Evolutionary conservation across 768 basidiomycete species (phyloP), one percentile per base, ranked within the genome.

Genomic region (Fomitopsis pulvina): DNA sequence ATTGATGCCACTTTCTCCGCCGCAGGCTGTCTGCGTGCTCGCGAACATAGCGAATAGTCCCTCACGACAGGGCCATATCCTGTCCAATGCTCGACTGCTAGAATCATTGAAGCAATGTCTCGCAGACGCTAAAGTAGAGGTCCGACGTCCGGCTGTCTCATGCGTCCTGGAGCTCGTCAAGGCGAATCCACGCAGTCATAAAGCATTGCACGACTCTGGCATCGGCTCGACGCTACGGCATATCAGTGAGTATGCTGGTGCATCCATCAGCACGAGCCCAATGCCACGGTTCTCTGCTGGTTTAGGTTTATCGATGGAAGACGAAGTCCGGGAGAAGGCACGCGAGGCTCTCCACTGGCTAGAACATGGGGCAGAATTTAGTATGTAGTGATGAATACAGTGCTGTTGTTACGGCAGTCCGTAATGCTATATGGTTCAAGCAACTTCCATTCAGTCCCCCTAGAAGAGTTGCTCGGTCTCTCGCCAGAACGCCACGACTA

Each of bases 41-140:
- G 82, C 82, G 0, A 89, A 90, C 62, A 69, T 91, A 12, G 73
- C 80, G 29, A 87, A 88, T 60, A 81, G 81, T 30, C 63, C 68
- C 2, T 61, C 71, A 0, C 62, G 67, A 14, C 83, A 82, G 49
- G 68, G 69, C 34, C 63, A 69, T 21, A 76, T 90, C 28, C 67
- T 82, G n/a, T 58, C 67, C 0, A 72, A 80, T 50, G 67, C 76
- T 0, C 66, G 68, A 4, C 68, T 89, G 5, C 74, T 89, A 3
- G 60, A 62, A 10, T 71, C 77, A 1, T 66, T 90, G 0, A 77
- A 77, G n/a, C 55, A 61, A 5, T 79, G 79, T 38, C 74, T 89
- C n/a, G 74, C 78, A 0, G 79, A 85, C 32, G 70, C 75, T 0
- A 78, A 76, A 32, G 69, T 77, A 0, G 77, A 78, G 7, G 74